Conservation (phyloP, 2,329 filamentous ascomycete species). For the Nemania sp. region DNA sequence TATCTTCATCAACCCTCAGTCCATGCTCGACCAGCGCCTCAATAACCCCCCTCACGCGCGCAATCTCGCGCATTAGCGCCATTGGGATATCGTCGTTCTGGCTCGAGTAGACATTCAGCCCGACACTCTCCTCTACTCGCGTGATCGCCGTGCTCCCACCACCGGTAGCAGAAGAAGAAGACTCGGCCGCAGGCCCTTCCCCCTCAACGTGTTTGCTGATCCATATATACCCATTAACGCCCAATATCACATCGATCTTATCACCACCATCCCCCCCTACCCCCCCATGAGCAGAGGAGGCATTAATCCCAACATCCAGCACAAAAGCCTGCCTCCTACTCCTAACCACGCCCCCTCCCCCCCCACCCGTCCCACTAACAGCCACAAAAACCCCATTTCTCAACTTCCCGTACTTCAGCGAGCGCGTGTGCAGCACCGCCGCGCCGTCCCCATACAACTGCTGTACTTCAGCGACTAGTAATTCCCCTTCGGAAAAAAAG, state of each 20-base stretch:
- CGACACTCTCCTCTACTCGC: slow-evolving; percentile 84
- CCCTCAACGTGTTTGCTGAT: slow-evolving; percentile 81
- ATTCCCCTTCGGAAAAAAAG: slow-evolving; percentile 95
- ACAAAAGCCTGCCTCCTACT: slow-evolving; percentile 91
- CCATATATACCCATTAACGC: slow-evolving; percentile 97
- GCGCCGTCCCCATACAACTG: slow-evolving; percentile 82
- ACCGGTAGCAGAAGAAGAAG: too few species aligned
- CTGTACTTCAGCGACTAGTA: slow-evolving; percentile 95
- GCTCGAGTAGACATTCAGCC: slow-evolving; percentile 85
- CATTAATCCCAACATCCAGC: slow-evolving; percentile 54
- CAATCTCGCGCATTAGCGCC: slow-evolving; percentile 84
- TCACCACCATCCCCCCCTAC: slow-evolving; percentile 50
- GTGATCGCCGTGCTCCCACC: slow-evolving; percentile 71
- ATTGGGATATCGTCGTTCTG: slow-evolving; percentile 86
- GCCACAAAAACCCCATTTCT: slow-evolving; percentile 88
- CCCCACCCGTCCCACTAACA: slow-evolving; percentile 80
- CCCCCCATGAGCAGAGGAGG: too few species aligned
- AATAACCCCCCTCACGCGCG: slow-evolving; percentile 79
- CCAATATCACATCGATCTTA: slow-evolving; percentile 82
- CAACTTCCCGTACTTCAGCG: slow-evolving; percentile 91
- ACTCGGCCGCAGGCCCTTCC: slow-evolving; percentile 49
- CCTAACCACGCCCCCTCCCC: slow-evolving; percentile 80
- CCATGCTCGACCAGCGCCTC: slow-evolving; percentile 80
- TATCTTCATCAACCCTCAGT: slow-evolving; percentile 86
- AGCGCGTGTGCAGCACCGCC: slow-evolving; percentile 86